Base-by-base conservation (phyloP, 176 grass and related monocot genomes). In the Phoenix roebelenii region DNA sequence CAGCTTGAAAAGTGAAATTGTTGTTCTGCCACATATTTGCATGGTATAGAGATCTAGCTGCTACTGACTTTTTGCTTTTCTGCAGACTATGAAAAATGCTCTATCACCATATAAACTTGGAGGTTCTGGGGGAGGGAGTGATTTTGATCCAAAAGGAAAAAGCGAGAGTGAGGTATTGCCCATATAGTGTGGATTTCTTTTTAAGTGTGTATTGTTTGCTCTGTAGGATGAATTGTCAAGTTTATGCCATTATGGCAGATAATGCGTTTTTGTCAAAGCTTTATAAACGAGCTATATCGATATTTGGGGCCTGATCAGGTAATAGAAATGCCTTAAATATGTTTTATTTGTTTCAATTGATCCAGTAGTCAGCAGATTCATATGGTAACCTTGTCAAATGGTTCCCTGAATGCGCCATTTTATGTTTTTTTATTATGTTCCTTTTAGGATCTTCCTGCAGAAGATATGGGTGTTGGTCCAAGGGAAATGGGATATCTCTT, bases 221-320 rank as follows among this genome's bases (percentile, higher is more conserved):
- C 15, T 48, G 6, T 15, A 3, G 23, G 68, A 56, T 55, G 72
- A 68, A 68, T 64, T 75, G 54, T 67, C 68, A 71, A 32, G 58
- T 23, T 57, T 80, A 54, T 62, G 16, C 18, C 57, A 66, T 71
- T 35, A 23, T 89, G 28, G 12, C 82, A 98, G 93, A 88, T 98
- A 63, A 98, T 98, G 93, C 87, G 84, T 51, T 98, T 98, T 80
- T 98, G 93, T 79, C 93, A 98, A 82, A 98, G 93, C 64, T 98
- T 92, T 69, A 98, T 98, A 88, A 84, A 98, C 71, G 93, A 98
- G 56, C 76, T 98, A 52, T 85, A 92, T 75, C 85, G 82, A 77
- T 88, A 98, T 76, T 66, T 98, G 79, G 93, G 93, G 30, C 77
- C 88, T 89, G 93, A 98, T 73, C 93, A 92, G 93, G 93, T 92